phyloP scores from a whole-genome alignment of 2,329 filamentous ascomycete genomes.

The Westerdykella sp. region DNA sequence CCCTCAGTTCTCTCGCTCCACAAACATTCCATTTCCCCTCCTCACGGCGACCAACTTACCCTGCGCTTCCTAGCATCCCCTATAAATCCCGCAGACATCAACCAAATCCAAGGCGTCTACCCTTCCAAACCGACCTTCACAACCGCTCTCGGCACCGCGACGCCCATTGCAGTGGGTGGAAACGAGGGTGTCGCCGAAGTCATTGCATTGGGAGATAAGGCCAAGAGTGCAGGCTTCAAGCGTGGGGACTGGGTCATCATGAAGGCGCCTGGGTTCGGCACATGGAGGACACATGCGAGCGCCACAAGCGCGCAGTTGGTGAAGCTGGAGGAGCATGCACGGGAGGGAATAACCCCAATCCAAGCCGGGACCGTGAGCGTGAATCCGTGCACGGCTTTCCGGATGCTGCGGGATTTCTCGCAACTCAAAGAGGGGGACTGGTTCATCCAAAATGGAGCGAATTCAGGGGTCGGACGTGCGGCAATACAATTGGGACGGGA shows the following conservation, averaged over 20 bases:
- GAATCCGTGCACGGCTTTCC: constrained; percentile 90
- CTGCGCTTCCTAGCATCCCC: constrained; percentile 84
- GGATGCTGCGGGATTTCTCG: constrained; percentile 80
- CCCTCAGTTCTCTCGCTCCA: constrained; percentile 64
- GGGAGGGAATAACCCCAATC: constrained; percentile 61
- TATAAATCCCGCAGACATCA: constrained; percentile 96
- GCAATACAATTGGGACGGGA: constrained; percentile 80
- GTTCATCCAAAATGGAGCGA: constrained; percentile 96
- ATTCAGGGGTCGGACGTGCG: constrained; percentile 83
- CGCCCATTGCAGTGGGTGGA: constrained; percentile 71
- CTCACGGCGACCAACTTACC: constrained; percentile 64
- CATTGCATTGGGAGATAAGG: constrained; percentile 58
- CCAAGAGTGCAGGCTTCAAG: constrained; percentile 49
- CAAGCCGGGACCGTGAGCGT: constrained; percentile 86
- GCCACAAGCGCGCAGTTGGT: constrained; percentile 57
- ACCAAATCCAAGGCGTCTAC: constrained; percentile 96
- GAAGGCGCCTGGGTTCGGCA: constrained; percentile 74
- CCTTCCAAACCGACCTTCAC: constrained; percentile 76
- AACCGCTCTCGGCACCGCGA: constrained; percentile 65
- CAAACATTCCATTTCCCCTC: constrained; percentile 69
- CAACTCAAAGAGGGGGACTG: constrained; percentile 68
- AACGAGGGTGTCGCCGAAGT: constrained; percentile 96
- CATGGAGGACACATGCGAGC: constrained; percentile 88
- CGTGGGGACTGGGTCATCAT: constrained; percentile 95
- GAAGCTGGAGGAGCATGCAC: constrained; percentile 63